These are phyloP conservation scores for Zopfia rhizophila DNA, from an alignment of 2,329 filamentous ascomycete genomes.

Conservation along the genomic window DNA sequence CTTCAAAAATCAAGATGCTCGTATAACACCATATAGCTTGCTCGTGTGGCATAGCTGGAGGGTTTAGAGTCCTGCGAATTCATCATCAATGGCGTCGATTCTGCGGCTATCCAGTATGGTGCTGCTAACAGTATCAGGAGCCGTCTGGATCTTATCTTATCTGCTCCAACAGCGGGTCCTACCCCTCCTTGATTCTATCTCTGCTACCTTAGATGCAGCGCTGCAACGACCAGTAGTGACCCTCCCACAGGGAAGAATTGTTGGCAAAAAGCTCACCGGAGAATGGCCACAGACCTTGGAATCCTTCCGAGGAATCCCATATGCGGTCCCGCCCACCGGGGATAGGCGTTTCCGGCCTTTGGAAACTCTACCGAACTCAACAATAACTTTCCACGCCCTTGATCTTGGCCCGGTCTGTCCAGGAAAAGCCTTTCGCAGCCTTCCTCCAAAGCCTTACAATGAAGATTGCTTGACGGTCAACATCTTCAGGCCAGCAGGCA, in stretches of 20 bases:
- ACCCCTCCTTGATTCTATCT: too few relatives aligned
- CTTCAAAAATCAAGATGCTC: too few relatives aligned
- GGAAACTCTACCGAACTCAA: constrained; percentile 23
- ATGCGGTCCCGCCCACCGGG: constrained; percentile 30
- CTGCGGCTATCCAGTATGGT: too few relatives aligned
- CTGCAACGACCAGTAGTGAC: too few relatives aligned
- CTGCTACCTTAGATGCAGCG: too few relatives aligned
- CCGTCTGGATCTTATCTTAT: too few relatives aligned
- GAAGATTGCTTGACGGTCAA: constrained; percentile 38
- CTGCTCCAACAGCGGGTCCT: too few relatives aligned
- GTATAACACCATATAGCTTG: too few relatives aligned
- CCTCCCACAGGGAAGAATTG: constrained; percentile 23
- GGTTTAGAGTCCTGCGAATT: too few relatives aligned
- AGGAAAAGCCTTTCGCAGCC: constrained; percentile 24
- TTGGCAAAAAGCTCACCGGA: constrained; percentile 17
- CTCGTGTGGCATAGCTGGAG: too few relatives aligned
- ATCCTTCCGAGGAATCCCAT: constrained; percentile 31
- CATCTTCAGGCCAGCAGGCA: constrained; percentile 25
- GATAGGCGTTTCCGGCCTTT: constrained; percentile 30
- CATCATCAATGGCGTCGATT: too few relatives aligned
- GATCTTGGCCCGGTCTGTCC: constrained; percentile 31
- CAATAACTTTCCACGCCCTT: constrained; percentile 24
- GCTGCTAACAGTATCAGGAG: too few relatives aligned
- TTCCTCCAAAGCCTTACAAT: constrained; percentile 25
- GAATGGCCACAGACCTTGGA: constrained; percentile 19